Evolutionary conservation across 148 eudicot species (phyloP).

Genomic region (Diospyros lotus): DNA sequence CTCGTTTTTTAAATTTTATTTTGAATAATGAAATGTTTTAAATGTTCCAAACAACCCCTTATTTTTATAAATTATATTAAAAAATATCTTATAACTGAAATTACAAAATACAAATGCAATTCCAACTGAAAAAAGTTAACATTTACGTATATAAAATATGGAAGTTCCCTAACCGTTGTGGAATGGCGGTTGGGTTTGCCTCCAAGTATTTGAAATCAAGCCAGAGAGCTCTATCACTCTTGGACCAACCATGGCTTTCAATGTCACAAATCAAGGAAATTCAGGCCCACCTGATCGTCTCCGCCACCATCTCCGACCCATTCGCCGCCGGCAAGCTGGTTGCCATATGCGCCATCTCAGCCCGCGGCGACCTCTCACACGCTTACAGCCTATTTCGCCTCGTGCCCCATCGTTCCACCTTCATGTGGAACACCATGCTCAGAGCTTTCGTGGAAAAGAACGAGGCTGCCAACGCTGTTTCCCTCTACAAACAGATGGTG

Average conservation of each 20-base stretch:
- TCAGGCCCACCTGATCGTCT: slow-evolving; percentile 52
- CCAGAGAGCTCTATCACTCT: slow-evolving; percentile 35
- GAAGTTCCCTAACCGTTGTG: not conserved
- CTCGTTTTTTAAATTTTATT: too few species aligned
- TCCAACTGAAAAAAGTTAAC: too few species aligned
- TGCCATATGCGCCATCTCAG: slow-evolving; percentile 25
- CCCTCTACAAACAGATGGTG: slow-evolving; percentile 43
- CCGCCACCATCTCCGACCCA: slow-evolving; percentile 60
- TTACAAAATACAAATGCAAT: too few species aligned
- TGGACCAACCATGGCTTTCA: slow-evolving; percentile 44
- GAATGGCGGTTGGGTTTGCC: slow-evolving; percentile 27
- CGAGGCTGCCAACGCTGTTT: slow-evolving; percentile 31
- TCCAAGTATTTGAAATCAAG: slow-evolving; percentile 43
- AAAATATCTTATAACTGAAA: not conserved
- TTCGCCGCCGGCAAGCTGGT: slow-evolving; percentile 54
- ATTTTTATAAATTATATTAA: not conserved
- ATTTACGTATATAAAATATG: too few species aligned
- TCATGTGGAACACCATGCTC: slow-evolving; percentile 60
- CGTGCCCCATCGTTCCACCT: slow-evolving; percentile 39
- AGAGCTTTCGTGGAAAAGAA: slow-evolving; percentile 30
- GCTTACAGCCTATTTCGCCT: slow-evolving; percentile 38
- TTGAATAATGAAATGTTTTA: too few species aligned
- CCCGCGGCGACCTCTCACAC: slow-evolving; percentile 25
- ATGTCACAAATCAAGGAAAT: slow-evolving; percentile 55
- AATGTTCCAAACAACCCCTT: not conserved